These are phyloP conservation scores for Paraleonurus japonicus DNA, from an alignment of 257 asterid genomes.

Conservation along the genomic window DNA sequence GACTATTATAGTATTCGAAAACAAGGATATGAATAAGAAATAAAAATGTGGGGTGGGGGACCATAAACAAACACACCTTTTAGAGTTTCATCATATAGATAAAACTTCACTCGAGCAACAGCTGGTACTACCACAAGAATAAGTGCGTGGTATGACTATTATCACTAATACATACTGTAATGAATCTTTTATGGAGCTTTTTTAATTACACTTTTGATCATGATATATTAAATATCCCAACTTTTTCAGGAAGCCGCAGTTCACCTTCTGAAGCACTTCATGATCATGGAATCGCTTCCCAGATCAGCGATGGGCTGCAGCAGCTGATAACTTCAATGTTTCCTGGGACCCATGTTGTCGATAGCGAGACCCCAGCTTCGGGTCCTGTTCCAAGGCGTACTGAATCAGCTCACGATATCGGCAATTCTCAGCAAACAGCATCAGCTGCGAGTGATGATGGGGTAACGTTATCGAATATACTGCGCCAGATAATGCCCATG, in stretches of 20 bases:
- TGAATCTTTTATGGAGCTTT: not conserved
- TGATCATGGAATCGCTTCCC: slow-evolving; percentile 42
- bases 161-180: not conserved
- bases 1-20: not conserved
- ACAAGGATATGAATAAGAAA: not conserved
- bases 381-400: slow-evolving; percentile 27
- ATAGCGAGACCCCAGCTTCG: slow-evolving; percentile 26
- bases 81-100: not conserved
- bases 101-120: not conserved
- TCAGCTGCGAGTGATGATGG: slow-evolving; percentile 59
- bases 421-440: slow-evolving; percentile 39
- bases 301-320: slow-evolving; percentile 52
- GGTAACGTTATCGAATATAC: slow-evolving; percentile 53
- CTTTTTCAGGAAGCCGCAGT: slow-evolving; percentile 40
- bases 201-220: not conserved
- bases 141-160: not conserved
- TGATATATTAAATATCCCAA: not conserved
- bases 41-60: no score
- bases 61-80: not conserved
- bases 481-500: slow-evolving; percentile 76
- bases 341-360: slow-evolving; percentile 44
- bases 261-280: slow-evolving; percentile 41
- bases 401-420: slow-evolving; percentile 41
- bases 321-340: slow-evolving; percentile 56
- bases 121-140: not conserved